Conservation (phyloP, 352 stramenopile genomes). For the Phytophthora aleatoria region DNA sequence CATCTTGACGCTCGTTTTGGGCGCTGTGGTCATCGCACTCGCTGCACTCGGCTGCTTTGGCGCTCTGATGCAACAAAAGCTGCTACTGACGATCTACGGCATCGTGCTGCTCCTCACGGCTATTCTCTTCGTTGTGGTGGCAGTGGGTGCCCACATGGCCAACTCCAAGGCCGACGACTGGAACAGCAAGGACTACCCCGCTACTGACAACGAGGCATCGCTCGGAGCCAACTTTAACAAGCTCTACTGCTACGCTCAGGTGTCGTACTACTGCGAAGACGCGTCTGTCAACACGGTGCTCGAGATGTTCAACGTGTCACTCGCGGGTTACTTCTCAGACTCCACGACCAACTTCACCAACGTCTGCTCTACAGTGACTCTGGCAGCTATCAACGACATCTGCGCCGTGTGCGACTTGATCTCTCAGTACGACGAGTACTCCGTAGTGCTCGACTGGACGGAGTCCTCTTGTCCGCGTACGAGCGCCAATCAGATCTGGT, state of each 20-base stretch:
- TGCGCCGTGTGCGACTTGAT: constrained; percentile 66
- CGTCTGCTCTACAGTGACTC: constrained; percentile 49
- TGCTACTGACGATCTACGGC: constrained; percentile 75
- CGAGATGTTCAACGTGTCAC: constrained; percentile 55
- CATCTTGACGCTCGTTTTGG: constrained; percentile 70
- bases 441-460: constrained; percentile 68
- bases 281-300: constrained; percentile 52
- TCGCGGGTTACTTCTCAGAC: constrained; percentile 44
- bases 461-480: constrained; percentile 58
- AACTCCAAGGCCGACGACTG: constrained; percentile 64
- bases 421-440: constrained; percentile 64
- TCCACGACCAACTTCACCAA: constrained; percentile 56
- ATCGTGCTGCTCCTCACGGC: constrained; percentile 64
- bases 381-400: constrained; percentile 51
- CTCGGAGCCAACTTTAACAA: constrained; percentile 77
- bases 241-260: constrained; percentile 82
- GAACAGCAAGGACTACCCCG: constrained; percentile 48
- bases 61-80: constrained; percentile 66
- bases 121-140: constrained; percentile 68
- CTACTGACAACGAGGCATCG: constrained; percentile 45
- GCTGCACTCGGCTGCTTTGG: constrained; percentile 73
- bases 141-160: constrained; percentile 57
- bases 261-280: constrained; percentile 79
- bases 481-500: constrained; percentile 70
- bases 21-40: constrained; percentile 69